Evolutionary conservation across 352 stramenopile species (phyloP).

Genomic region (Phytophthora tubulina): DNA sequence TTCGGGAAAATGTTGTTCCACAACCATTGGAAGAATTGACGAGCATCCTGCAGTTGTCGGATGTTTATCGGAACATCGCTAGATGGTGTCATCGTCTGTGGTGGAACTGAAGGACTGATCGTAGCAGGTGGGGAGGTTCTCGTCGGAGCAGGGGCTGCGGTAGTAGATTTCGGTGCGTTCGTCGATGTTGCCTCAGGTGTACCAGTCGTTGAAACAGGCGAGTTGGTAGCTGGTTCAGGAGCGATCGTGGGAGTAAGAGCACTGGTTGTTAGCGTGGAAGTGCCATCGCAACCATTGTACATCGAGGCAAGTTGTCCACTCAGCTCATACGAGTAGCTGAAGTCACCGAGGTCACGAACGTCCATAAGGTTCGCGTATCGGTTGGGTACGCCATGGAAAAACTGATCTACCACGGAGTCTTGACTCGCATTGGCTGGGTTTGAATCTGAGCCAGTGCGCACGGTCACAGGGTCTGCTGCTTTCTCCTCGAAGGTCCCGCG

Average conservation of each 20-base stretch:
- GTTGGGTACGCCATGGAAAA: constrained; percentile 37
- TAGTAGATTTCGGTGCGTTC: not conserved
- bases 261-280: constrained; percentile 1
- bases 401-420: constrained; percentile 45
- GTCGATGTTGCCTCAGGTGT: constrained; percentile 4
- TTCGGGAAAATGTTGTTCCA: constrained; percentile 24
- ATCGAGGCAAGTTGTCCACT: constrained; percentile 41
- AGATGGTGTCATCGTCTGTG: not conserved
- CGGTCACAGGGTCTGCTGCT: constrained; percentile 36
- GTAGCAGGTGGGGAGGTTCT: constrained; percentile 5
- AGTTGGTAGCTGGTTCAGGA: constrained; percentile 5
- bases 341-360: constrained; percentile 40
- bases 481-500: constrained; percentile 56
- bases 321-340: constrained; percentile 62
- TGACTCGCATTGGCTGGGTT: constrained; percentile 35
- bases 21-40: constrained; percentile 21
- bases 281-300: constrained; percentile 40
- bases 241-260: constrained; percentile 18
- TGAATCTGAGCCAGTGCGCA: constrained; percentile 39
- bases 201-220: constrained; percentile 10
- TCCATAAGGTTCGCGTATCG: constrained; percentile 50
- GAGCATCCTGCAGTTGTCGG: constrained; percentile 9
- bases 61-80: not conserved
- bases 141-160: constrained; percentile 1
- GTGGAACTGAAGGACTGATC: not conserved